Base-by-base conservation (phyloP, 192 early-diverging fungal species). In the Linnemannia zychae region DNA sequence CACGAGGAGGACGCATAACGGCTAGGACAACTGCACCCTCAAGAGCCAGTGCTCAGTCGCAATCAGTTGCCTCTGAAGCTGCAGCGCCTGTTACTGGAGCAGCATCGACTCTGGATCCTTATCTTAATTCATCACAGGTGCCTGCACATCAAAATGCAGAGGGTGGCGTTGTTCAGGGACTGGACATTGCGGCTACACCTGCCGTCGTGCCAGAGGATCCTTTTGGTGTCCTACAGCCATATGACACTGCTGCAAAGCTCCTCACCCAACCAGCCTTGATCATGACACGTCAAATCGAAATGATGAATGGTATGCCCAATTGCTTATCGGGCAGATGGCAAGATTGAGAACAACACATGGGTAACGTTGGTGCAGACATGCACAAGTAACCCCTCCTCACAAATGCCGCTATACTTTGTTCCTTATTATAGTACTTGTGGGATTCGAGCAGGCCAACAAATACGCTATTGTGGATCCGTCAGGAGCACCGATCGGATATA, bases 401-500 rank as follows among this genome's bases (percentile, higher is more conserved):
- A 48, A n/a, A n/a, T n/a, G n/a, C n/a, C n/a, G n/a, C n/a, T n/a
- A n/a, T n/a, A n/a, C n/a, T 13, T 76, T 50, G 18, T 22, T 16
- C 40, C 38, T 53, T 37, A 13, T 38, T 87, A 4, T 78, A 89
- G 80, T 87, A 13, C 53, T 73, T 28, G 78, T 86, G 77, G 94
- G 94, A 17, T 96, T 93, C 75, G 96, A 98, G 81, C 95, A 98
- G 79, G 97, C 95, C 16, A 98, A 98, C 90, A 93, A 93, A 71
- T 97, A 98, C 77, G 90, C 94, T 16, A 92, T 98, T 71, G 91
- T 94, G 71, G 93, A 94, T 81, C 87, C 91, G 0, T 47, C 84
- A 24, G 94, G 94, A 44, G 87, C 87, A 36, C 78, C 91, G n/a
- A 92, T 95, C 17, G 96, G 96, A 24, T 96, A 92, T 70, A 95